Base-by-base conservation (phyloP, 164 flowering plant genomes). In the Vitis riparia region DNA sequence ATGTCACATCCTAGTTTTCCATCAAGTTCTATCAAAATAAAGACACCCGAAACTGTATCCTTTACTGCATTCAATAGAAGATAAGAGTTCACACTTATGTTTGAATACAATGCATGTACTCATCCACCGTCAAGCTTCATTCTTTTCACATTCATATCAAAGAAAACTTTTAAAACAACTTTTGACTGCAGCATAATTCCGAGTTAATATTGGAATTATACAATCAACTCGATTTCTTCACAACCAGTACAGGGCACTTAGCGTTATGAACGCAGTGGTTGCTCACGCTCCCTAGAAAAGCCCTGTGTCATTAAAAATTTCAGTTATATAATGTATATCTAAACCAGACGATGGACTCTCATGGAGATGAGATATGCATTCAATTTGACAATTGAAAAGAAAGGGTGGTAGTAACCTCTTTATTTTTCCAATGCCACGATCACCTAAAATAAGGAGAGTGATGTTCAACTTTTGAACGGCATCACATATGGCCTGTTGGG, bases 161-260 rank as follows among this genome's bases (percentile, higher is more conserved):
- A 23, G 27, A 23, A 23, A 23, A 37, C 44, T 37, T 3, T 37
- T 6, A 37, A 37, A 37, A 3, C 5, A 37, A 37, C 44, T 37
- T 3, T 2, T 37, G 6, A 37, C 44, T 37, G 44, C 44, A 37
- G 44, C 44, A 37, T 37, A 37, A 37, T 37, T 37, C 8, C 56
- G 8, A 53, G 56, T 53, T 53, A 53, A 12, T n/a, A 53, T 53
- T 11, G 56, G 8, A 11, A 53, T 53, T 53, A 53, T 53, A n/a
- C 15, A n/a, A 53, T n/a, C 16, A 53, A 53, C 0, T 11, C 57
- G 68, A 68, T 67, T 72, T 63, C 80, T 65, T 76, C 66, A 79
- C 85, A 49, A 82, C 81, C 10, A 82, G 77, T 51, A 82, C 85
- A 10, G 77, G 78, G 68, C 83, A 80, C 63, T 69, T 72, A 29